Base-by-base conservation (phyloP, 768 basidiomycete species). In the Clitopilus passeckerianus region DNA sequence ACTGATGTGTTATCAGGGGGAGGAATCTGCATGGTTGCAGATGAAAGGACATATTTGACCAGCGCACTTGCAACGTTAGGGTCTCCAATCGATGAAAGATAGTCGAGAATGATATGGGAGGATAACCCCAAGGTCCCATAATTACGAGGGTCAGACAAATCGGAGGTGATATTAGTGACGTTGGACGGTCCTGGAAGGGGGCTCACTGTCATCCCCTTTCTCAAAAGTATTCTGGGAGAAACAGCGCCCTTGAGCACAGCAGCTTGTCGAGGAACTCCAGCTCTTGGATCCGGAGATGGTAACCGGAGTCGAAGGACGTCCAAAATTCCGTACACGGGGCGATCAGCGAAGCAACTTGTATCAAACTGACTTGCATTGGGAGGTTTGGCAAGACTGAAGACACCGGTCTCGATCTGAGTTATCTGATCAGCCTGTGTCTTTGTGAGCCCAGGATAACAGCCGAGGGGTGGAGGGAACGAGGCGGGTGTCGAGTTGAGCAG, bases 241-340 rank as follows among this genome's bases (percentile, higher is more conserved):
- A 74, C 80, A 53, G 78, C 80, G 3, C 70, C 65, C 15, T 72
- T 72, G 33, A 89, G 74, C 7, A 79, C 66, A 24, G 77, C 79
- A 7, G 80, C 85, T 67, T 87, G 85, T 60, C 72, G 75, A 5
- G 80, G 71, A 43, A 76, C 70, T 15, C 75, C 76, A 15, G 70
- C 65, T 34, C 75, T 67, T 5, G 73, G 71, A 66, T 86, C 80
- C 9, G 71, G 55, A 67, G 84, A 87, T 15, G 87, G 86, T 24
- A 86, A 72, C 15, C 86, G 80, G 23, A 86, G 70, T n/a, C 72
- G 77, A 34, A 87, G 68, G 15, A 86, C 66, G 62, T 88, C 77
- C 56, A 89, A 71, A 23, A 84, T 73, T 16, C 86, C 86, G 64
- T 89, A 89, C n/a, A 85, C 71, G 2, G 85, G 87, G 27, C 83